Evolutionary conservation across 345 rosid genomes (phyloP).

Genomic region (Geranium rotundifolium): DNA sequence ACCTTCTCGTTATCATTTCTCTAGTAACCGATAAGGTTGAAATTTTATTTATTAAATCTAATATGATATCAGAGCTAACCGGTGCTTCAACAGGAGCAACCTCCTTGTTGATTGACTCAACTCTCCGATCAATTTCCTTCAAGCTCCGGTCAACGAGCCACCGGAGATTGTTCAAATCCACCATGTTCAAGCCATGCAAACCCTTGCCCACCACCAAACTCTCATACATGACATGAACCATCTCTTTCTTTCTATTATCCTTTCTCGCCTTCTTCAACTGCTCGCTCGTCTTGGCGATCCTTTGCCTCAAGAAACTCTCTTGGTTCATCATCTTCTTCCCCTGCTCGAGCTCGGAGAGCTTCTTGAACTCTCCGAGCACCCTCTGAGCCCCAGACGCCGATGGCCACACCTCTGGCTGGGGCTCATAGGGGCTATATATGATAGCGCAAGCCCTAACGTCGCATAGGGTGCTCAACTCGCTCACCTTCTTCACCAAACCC

Average conservation of each 20-base stretch:
- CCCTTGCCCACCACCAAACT: conserved; percentile 9
- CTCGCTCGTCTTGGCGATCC: conserved; percentile 20
- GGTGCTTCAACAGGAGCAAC: too few relatives aligned
- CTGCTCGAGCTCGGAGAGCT: conserved; percentile 35
- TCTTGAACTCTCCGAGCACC: conserved; percentile 20
- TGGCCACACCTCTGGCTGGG: conserved; percentile 42
- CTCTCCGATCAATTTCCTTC: conserved; percentile 12
- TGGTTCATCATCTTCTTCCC: conserved; percentile 36
- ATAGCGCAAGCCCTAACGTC: conserved; percentile 40
- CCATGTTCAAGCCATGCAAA: conserved; percentile 10
- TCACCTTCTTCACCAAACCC: conserved; percentile 53
- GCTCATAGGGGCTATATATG: conserved; percentile 24
- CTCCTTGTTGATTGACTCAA: background rate
- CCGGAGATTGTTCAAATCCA: conserved; percentile 29
- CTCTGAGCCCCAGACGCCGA: conserved; percentile 16
- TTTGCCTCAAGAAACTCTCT: conserved; percentile 29
- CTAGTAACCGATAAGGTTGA: too few relatives aligned
- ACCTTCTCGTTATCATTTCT: too few relatives aligned
- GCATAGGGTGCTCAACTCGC: conserved; percentile 50
- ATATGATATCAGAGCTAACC: background rate
- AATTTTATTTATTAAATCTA: too few relatives aligned
- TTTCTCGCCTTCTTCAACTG: conserved; percentile 27
- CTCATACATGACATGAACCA: conserved; percentile 20
- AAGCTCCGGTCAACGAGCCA: conserved; percentile 23
- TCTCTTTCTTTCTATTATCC: conserved; percentile 32